Base-by-base conservation (phyloP, 179 eudicot genomes). In the Monotropa hypopitys region DNA sequence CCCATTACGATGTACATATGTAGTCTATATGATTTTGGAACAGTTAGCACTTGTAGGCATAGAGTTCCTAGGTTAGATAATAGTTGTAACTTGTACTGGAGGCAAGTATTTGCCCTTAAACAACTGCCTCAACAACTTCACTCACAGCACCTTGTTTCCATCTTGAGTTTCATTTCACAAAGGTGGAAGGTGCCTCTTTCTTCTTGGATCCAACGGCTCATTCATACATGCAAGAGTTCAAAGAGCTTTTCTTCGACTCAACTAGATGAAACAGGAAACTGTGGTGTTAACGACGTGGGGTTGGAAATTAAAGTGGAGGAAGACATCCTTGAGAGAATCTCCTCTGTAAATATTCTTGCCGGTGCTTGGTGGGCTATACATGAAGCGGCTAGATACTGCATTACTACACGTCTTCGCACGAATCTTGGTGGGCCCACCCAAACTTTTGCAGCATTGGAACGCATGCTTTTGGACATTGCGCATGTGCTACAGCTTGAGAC, bases 381-480 rank as follows among this genome's bases (percentile, higher is more conserved):
- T 79, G 99, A 96, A 90, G 98, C 98, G 12, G 96, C 99, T 71
- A 91, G 98, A 80, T 93, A 90, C 85, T 96, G 99, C 85, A 88
- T 97, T 70, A 79, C 90, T 70, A 90, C 93, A 56, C 92, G 98
- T 38, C 97, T 96, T 59, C 91, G 99, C 76, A 96, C 99, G 74
- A 96, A 96, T 81, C 99, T 96, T 80, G 99, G 99, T 80, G 99
- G 99, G 72, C 99, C 99, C 72, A 90, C 99, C 76, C 99, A 96
- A 86, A 93, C 97, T 77, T 96, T 96, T 86, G 99, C 99, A 66
- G 98, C 99, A 75, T 66, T 96, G 85, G 99, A 96, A 86, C 91
- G 99, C 79, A 96, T 96, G 99, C 98, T 96, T 80, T 73, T 91
- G 83, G 99, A 96, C 79, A 87, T 96, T 72, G 86, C 94, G 35